These are phyloP conservation scores for Rhynchospora breviuscula DNA, from an alignment of 176 grass and related monocot genomes.

Conservation along the genomic window DNA sequence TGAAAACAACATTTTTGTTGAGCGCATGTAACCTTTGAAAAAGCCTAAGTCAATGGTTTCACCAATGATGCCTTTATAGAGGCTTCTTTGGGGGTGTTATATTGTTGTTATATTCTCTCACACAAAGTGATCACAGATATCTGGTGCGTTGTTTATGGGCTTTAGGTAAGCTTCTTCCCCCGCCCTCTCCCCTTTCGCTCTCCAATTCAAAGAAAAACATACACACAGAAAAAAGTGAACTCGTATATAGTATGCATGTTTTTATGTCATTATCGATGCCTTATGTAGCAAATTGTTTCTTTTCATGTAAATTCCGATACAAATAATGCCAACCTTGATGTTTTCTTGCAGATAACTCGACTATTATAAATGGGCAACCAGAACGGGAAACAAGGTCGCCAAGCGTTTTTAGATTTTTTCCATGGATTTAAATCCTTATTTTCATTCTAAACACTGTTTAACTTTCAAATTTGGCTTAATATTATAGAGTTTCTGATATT, in stretches of 20 bases:
- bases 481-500: background rate
- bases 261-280: background rate
- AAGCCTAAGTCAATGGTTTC: slow-evolving; percentile 22
- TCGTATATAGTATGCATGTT: background rate
- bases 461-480: background rate
- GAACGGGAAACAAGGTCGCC: background rate
- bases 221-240: background rate
- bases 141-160: background rate
- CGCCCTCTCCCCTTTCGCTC: background rate
- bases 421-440: background rate
- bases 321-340: background rate
- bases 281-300: background rate
- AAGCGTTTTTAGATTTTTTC: background rate
- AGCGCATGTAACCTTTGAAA: slow-evolving; percentile 23
- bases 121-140: background rate
- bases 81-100: background rate
- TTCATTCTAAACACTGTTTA: background rate
- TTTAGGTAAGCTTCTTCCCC: background rate
- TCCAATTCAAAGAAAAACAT: too few relatives aligned
- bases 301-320: background rate
- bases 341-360: background rate
- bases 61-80: slow-evolving; percentile 18
- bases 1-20: slow-evolving; percentile 19
- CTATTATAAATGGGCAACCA: slow-evolving; percentile 21
- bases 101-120: slow-evolving; percentile 17